Conservation (phyloP, 225 moss, liverwort and hornwort genomes). For the Bryoerythrophyllum caledonicum region DNA sequence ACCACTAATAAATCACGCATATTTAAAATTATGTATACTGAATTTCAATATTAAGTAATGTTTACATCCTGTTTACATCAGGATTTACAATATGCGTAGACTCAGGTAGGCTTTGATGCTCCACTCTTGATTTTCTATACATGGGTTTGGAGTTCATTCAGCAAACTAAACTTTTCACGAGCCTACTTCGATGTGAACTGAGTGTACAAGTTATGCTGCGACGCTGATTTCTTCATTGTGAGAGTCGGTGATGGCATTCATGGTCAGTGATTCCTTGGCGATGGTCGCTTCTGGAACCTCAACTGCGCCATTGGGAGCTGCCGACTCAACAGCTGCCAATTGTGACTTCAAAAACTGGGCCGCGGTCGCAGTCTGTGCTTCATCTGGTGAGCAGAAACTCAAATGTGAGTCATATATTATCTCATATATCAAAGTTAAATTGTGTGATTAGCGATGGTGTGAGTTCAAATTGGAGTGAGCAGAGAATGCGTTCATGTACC, state of each 20-base stretch:
- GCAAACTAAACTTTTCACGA: not conserved
- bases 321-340: slow-evolving; percentile 17
- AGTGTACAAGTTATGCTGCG: not conserved
- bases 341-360: slow-evolving; percentile 47
- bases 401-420: not conserved
- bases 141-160: not conserved
- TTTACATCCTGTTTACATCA: no score
- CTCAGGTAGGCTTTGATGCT: not conserved
- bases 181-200: fast-evolving
- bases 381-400: slow-evolving; percentile 40
- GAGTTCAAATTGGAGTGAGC: not conserved
- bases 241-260: not conserved
- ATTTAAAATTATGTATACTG: not conserved
- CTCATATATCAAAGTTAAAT: not conserved
- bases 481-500: slow-evolving; percentile 31
- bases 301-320: not conserved
- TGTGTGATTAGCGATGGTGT: no score
- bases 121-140: not conserved
- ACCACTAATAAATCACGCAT: not conserved
- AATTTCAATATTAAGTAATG: not conserved
- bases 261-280: not conserved
- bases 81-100: not conserved
- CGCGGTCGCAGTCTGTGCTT: slow-evolving; percentile 38
- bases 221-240: slow-evolving; percentile 14
- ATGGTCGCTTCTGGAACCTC: not conserved